phyloP scores from a whole-genome alignment of 441 rosid genomes.

The Syzygium syzygioides region DNA sequence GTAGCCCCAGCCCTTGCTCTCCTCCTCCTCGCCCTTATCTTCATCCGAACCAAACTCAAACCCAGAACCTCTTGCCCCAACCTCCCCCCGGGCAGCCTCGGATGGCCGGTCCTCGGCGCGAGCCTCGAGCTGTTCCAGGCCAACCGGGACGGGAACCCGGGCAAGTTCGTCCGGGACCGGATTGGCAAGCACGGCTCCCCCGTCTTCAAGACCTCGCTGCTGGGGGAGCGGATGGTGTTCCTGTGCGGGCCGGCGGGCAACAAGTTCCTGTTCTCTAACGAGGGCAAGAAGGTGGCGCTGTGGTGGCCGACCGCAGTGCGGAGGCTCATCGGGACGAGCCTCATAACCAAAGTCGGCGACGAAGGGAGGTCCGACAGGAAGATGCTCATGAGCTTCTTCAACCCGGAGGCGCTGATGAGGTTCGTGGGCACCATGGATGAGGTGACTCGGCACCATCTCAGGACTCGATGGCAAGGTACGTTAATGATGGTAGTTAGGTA shows the following conservation, averaged over 20 bases:
- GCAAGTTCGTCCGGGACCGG: conserved; percentile 11
- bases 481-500: not conserved
- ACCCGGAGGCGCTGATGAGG: conserved; percentile 2
- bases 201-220: conserved; percentile 15
- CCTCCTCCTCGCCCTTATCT: not conserved
- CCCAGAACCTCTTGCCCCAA: not conserved
- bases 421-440: conserved; percentile 13
- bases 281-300: conserved; percentile 14
- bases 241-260: conserved; percentile 11
- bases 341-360: conserved; percentile 5
- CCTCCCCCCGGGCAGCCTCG: conserved; percentile 20
- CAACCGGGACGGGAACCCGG: conserved; percentile 1
- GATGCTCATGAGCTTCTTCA: conserved; percentile 11
- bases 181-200: conserved; percentile 6
- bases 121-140: not conserved
- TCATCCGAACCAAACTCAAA: not conserved
- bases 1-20: not conserved
- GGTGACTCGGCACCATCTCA: conserved; percentile 4
- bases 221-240: conserved; percentile 10
- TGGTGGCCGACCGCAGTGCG: conserved; percentile 21
- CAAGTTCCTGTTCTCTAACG: conserved; percentile 21
- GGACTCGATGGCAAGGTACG: conserved; percentile 11
- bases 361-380: conserved; percentile 12
- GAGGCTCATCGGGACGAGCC: not conserved
- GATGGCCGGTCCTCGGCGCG: conserved; percentile 22